Percentiles rank a stretch among this genome's conserved stretches.
Evolutionary conservation across 139 green algal genomes (phyloP).

Genomic region (Micractinium sp.): DNA sequence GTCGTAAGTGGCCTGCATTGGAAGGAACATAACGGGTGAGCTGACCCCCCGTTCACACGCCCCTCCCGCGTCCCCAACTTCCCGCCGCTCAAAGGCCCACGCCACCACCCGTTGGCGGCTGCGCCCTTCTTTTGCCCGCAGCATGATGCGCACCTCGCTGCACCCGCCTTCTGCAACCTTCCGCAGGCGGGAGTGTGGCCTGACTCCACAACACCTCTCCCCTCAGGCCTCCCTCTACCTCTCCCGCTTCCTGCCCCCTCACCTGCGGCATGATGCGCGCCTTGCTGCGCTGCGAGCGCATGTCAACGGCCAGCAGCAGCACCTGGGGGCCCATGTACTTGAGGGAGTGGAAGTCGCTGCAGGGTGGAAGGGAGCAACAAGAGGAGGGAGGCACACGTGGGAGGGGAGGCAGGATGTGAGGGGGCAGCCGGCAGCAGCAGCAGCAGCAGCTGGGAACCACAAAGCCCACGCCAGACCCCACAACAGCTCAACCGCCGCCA

Average conservation of each 20-base stretch:
- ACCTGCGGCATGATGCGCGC: conserved; percentile 47
- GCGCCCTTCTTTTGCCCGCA: no score
- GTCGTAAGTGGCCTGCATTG: not conserved
- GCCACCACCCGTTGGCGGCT: no score
- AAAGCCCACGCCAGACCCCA: not conserved
- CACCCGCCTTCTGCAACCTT: no score
- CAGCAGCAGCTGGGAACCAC: not conserved
- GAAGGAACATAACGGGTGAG: no score
- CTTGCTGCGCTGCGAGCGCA: conserved; percentile 49
- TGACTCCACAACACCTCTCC: not conserved
- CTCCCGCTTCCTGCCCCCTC: no score
- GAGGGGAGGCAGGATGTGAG: not conserved
- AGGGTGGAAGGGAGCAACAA: not conserved
- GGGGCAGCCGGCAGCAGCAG: not conserved
- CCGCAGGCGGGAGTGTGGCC: not conserved
- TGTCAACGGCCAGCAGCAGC: conserved; percentile 53
- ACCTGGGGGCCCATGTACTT: conserved; percentile 48
- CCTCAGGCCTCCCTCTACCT: not conserved
- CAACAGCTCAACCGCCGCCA: not conserved
- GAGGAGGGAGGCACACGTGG: not conserved
- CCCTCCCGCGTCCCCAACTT: no score
- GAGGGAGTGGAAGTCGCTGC: conserved; percentile 41
- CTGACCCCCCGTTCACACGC: no score
- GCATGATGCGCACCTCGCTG: no score
- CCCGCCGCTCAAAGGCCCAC: no score